Evolutionary conservation across 371 early-diverging fungal genomes (phyloP).

Genomic region (Thermomucor indicae-seudaticae): DNA sequence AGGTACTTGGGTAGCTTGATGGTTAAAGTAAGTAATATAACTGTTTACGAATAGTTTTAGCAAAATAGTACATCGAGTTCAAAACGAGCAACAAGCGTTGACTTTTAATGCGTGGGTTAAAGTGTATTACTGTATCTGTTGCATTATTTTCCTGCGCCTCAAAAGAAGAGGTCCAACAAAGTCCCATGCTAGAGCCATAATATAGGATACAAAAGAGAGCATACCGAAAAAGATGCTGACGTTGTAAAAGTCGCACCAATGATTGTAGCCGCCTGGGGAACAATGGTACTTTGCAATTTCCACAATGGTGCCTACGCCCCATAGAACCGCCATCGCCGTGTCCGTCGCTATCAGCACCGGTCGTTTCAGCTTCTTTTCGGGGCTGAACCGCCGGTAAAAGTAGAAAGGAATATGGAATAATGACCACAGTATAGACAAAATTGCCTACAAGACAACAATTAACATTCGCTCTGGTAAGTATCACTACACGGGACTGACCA

Average conservation of each 20-base stretch:
- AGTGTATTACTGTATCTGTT: too few species aligned
- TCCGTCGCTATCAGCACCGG: conserved; percentile 38
- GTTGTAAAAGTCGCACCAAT: conserved; percentile 55
- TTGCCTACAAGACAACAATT: conserved; percentile 16
- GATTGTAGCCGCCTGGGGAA: conserved; percentile 36
- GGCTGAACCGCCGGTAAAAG: conserved; percentile 35
- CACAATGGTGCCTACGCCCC: conserved; percentile 52
- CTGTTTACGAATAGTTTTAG: too few species aligned
- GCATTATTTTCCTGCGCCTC: too few species aligned
- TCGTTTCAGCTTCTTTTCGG: conserved; percentile 39
- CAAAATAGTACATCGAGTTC: too few species aligned
- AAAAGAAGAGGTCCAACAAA: too few species aligned
- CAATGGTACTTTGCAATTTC: conserved; percentile 47
- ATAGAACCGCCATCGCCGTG: conserved; percentile 38
- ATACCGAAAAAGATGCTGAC: conserved; percentile 49
- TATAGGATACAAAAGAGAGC: conserved; percentile 35
- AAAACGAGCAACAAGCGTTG: too few species aligned
- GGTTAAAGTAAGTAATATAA: too few species aligned
- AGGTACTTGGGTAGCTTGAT: too few species aligned
- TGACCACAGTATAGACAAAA: conserved; percentile 42
- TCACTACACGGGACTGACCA: conserved; percentile 17
- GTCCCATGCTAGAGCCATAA: conserved; percentile 42
- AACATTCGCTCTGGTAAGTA: conserved; percentile 1
- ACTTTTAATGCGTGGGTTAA: too few species aligned
- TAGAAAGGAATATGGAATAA: conserved; percentile 34